phyloP scores from a whole-genome alignment of 2,329 filamentous ascomycete species.

The Pseudogymnoascus sp. region DNA sequence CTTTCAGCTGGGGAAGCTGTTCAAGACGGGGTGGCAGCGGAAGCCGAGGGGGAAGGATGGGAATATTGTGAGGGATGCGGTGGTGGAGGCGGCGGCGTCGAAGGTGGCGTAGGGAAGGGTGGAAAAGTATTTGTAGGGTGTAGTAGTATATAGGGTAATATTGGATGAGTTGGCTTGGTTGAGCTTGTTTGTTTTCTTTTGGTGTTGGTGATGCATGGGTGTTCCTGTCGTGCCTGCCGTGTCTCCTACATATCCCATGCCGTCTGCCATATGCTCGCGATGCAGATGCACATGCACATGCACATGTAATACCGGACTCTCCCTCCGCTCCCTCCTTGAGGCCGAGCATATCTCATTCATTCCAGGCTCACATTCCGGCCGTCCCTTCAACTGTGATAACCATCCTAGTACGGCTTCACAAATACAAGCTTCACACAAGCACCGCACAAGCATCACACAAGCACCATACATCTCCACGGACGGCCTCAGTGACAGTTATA shows the following conservation, averaged over 20 bases:
- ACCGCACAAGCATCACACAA: not conserved
- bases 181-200: not conserved
- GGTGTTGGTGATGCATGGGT: not conserved
- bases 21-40: conserved; percentile 73
- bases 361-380: not conserved
- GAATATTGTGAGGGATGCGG: conserved; percentile 42
- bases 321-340: not conserved
- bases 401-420: not conserved
- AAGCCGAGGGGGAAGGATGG: conserved; percentile 45
- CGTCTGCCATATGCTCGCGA: not conserved
- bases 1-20: conserved; percentile 71
- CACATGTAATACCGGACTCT: not conserved
- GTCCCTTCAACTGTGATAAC: not conserved
- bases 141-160: conserved; percentile 32
- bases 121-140: not conserved
- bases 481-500: not conserved
- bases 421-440: not conserved
- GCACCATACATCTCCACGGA: not conserved
- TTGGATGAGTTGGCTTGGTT: conserved; percentile 40
- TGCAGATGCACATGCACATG: not conserved
- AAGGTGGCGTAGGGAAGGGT: conserved; percentile 63
- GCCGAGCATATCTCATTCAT: not conserved
- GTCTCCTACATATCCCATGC: not conserved
- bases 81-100: conserved; percentile 75
- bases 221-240: not conserved